These are phyloP conservation scores for Podaxis mareebaensis DNA, from an alignment of 768 basidiomycete genomes.

Conservation along the genomic window DNA sequence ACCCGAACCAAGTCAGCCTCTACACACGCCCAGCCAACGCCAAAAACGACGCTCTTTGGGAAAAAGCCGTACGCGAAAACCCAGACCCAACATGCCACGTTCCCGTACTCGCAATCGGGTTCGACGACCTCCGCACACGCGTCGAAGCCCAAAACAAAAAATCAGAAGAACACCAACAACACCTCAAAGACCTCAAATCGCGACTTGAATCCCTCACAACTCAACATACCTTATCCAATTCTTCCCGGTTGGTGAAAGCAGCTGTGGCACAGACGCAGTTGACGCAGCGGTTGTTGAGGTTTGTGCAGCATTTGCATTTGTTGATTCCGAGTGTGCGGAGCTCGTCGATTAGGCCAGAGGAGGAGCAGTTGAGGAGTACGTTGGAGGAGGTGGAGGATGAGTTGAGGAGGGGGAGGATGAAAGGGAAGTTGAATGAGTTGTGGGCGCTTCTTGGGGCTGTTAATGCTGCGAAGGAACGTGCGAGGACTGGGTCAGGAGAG, in stretches of 20 bases:
- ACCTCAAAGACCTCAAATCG: conserved; percentile 69
- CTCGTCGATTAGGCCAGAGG: conserved; percentile 75
- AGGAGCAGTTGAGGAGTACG: conserved; percentile 69
- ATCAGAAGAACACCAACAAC: conserved; percentile 66
- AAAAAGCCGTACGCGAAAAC: conserved; percentile 77
- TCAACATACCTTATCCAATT: conserved; percentile 65
- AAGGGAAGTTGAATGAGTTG: conserved; percentile 76
- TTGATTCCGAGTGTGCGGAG: conserved; percentile 77
- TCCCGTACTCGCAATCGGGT: conserved; percentile 74
- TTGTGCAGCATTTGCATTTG: conserved; percentile 77
- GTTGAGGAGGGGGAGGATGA: conserved; percentile 60
- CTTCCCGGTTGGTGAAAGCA: conserved; percentile 65
- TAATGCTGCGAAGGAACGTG: conserved; percentile 57
- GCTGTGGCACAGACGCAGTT: conserved; percentile 67
- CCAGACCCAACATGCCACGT: conserved; percentile 78
- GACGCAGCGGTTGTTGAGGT: conserved; percentile 63
- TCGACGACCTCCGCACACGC: conserved; percentile 77
- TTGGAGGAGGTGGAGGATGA: conserved; percentile 80
- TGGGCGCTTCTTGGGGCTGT: conserved; percentile 84
- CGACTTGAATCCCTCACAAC: conserved; percentile 62
- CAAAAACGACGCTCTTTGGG: conserved; percentile 72
- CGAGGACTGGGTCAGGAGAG: conserved; percentile 44
- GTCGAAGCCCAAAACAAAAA: conserved; percentile 74
- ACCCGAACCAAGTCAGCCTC: conserved; percentile 60
- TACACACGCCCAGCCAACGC: conserved; percentile 76